These are phyloP conservation scores for Paragyromitra xinjiangensis DNA, from an alignment of 495 filamentous ascomycete genomes.

Conservation along the genomic window DNA sequence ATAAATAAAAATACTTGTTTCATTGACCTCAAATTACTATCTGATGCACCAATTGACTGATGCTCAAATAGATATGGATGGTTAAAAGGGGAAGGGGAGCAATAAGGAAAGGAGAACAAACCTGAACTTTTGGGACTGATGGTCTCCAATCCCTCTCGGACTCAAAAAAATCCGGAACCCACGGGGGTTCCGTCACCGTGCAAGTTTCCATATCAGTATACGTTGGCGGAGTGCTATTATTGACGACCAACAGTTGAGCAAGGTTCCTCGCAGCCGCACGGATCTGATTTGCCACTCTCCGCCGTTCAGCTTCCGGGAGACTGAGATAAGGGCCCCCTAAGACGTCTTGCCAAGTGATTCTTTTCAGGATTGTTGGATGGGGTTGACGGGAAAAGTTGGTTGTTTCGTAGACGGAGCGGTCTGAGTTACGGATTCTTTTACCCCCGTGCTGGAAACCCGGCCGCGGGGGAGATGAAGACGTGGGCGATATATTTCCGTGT, in stretches of 20 bases:
- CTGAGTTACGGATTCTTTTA: slow-evolving; percentile 30
- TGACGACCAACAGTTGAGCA: slow-evolving; percentile 30
- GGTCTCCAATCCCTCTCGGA: slow-evolving; percentile 41
- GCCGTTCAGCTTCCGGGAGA: slow-evolving; percentile 32
- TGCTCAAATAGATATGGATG: slow-evolving; percentile 11
- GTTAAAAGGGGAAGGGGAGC: not conserved
- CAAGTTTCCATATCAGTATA: slow-evolving; percentile 41
- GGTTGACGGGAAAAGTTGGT: slow-evolving; percentile 36
- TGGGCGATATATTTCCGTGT: slow-evolving; percentile 20
- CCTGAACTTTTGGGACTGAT: slow-evolving; percentile 32
- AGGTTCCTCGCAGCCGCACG: slow-evolving; percentile 33
- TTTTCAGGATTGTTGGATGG: slow-evolving; percentile 33
- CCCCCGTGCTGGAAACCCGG: slow-evolving; percentile 38
- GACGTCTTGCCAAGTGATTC: slow-evolving; percentile 40
- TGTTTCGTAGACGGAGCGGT: slow-evolving; percentile 34
- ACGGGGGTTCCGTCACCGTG: slow-evolving; percentile 31
- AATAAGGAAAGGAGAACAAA: slow-evolving; percentile 6
- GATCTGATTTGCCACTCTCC: slow-evolving; percentile 36
- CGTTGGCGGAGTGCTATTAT: slow-evolving; percentile 32
- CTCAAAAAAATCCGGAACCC: slow-evolving; percentile 41
- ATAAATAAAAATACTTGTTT: slow-evolving; percentile 2
- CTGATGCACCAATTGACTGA: slow-evolving; percentile 10
- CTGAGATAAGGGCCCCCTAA: slow-evolving; percentile 21
- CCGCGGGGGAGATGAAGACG: slow-evolving; percentile 24
- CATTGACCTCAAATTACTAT: not conserved